Conservation (phyloP, 2,329 filamentous ascomycete species). For the Trichophyton rubrum region DNA sequence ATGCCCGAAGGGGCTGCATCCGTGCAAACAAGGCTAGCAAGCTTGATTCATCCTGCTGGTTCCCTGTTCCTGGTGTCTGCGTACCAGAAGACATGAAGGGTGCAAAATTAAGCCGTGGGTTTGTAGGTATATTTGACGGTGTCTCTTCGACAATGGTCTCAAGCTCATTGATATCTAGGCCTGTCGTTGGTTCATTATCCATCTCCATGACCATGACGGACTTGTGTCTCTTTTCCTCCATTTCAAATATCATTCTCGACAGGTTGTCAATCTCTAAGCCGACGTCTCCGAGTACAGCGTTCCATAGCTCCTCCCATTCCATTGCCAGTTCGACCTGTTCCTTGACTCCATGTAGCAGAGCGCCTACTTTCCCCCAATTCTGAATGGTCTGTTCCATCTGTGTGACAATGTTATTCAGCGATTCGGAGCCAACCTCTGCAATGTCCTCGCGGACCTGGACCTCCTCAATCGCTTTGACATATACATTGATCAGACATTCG, state of each 20-base stretch:
- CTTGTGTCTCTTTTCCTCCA: conserved; percentile 89
- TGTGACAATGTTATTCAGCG: conserved; percentile 60
- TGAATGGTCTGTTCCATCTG: conserved; percentile 82
- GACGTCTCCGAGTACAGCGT: conserved; percentile 83
- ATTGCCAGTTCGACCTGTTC: conserved; percentile 90
- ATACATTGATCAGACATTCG: conserved; percentile 79
- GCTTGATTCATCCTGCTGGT: conserved; percentile 68
- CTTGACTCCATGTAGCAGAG: conserved; percentile 65
- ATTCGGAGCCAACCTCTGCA: conserved; percentile 52
- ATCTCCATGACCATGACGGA: conserved; percentile 54
- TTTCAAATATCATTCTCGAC: conserved; percentile 76
- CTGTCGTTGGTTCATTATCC: conserved; percentile 38
- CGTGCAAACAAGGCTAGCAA: conserved; percentile 82
- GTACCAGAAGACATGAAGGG: conserved; percentile 43
- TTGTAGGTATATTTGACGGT: conserved; percentile 43
- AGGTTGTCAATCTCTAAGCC: conserved; percentile 75
- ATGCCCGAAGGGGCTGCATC: conserved; percentile 87
- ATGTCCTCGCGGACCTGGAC: conserved; percentile 73
- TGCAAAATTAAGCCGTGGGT: conserved; percentile 57
- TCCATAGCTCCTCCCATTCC: conserved; percentile 99
- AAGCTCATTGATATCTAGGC: conserved; percentile 70
- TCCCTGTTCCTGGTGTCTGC: conserved; percentile 24
- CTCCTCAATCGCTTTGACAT: conserved; percentile 86
- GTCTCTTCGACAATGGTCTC: conserved; percentile 89
- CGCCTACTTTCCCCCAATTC: conserved; percentile 74